Percentiles rank a stretch among this genome's conserved stretches.
phyloP scores from a whole-genome alignment of 2,329 filamentous ascomycete genomes.

The Furcasterigmium sp. region DNA sequence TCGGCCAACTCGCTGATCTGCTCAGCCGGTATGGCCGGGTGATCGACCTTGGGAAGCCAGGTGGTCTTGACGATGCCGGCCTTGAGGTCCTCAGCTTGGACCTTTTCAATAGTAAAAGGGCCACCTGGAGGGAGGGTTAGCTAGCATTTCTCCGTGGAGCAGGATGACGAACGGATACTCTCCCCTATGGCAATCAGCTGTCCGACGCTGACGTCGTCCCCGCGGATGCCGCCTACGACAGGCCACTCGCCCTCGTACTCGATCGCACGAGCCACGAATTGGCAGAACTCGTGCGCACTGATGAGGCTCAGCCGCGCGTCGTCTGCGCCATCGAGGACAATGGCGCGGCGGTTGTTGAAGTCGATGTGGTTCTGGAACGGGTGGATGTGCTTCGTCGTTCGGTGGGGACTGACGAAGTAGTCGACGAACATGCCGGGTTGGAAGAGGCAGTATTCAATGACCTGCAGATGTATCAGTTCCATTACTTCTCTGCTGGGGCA shows the following conservation, averaged over 20 bases:
- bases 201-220: constrained; percentile 25
- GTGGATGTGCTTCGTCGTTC: constrained; percentile 37
- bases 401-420: constrained; percentile 46
- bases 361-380: constrained; percentile 31
- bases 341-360: constrained; percentile 33
- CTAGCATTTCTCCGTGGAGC: constrained; percentile 19
- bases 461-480: constrained; percentile 19
- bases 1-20: constrained; percentile 10
- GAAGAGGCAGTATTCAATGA: constrained; percentile 52
- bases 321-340: constrained; percentile 36
- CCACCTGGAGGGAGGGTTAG: background rate
- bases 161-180: constrained; percentile 23
- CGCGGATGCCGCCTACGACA: constrained; percentile 31
- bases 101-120: constrained; percentile 29
- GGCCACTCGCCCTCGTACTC: constrained; percentile 40
- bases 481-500: background rate
- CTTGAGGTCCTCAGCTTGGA: constrained; percentile 41
- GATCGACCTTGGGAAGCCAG: constrained; percentile 30
- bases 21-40: constrained; percentile 15
- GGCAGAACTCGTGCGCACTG: constrained; percentile 35
- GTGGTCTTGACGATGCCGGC: constrained; percentile 31
- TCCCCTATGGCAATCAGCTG: constrained; percentile 33
- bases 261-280: constrained; percentile 31
- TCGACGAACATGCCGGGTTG: constrained; percentile 50
- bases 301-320: constrained; percentile 37